Evolutionary conservation across 352 stramenopile species (phyloP).

Genomic region (Globisporangium sylvaticum): DNA sequence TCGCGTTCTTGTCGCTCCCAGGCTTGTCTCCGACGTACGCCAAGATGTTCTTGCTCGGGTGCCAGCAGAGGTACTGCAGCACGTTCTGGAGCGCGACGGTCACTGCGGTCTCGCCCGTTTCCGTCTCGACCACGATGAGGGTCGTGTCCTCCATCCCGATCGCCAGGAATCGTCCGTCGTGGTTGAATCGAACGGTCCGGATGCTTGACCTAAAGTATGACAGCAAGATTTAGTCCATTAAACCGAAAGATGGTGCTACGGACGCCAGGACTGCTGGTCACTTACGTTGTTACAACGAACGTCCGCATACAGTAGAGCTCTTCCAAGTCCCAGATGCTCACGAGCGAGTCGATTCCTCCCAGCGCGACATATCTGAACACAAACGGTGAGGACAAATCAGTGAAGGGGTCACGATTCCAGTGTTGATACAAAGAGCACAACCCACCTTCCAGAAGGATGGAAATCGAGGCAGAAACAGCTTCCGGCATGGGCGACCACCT

Average conservation of each 20-base stretch:
- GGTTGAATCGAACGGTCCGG: conserved; percentile 71
- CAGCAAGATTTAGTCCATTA: not conserved
- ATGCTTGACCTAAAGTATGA: conserved; percentile 56
- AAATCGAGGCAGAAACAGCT: conserved; percentile 82
- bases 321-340: conserved; percentile 83
- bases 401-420: not conserved
- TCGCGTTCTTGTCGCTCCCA: conserved; percentile 72
- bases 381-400: not conserved
- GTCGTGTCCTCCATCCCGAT: conserved; percentile 76
- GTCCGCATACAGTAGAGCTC: conserved; percentile 84
- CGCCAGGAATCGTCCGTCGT: conserved; percentile 68
- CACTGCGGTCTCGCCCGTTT: conserved; percentile 53
- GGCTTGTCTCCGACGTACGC: conserved; percentile 82
- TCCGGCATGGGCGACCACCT: conserved; percentile 74
- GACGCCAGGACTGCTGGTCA: not conserved
- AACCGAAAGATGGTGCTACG: not conserved
- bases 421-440: not conserved
- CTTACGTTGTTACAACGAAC: conserved; percentile 77
- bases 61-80: conserved; percentile 79
- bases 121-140: conserved; percentile 58
- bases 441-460: conserved; percentile 64
- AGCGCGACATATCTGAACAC: conserved; percentile 57
- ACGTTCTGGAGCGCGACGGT: conserved; percentile 66
- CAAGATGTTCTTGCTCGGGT: conserved; percentile 77
- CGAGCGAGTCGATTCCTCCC: conserved; percentile 79